Evolutionary conservation across 805 yeast genomes (phyloP), one percentile per base, ranked within the genome.

Genomic region (Phaffomyces thermotolerans): DNA sequence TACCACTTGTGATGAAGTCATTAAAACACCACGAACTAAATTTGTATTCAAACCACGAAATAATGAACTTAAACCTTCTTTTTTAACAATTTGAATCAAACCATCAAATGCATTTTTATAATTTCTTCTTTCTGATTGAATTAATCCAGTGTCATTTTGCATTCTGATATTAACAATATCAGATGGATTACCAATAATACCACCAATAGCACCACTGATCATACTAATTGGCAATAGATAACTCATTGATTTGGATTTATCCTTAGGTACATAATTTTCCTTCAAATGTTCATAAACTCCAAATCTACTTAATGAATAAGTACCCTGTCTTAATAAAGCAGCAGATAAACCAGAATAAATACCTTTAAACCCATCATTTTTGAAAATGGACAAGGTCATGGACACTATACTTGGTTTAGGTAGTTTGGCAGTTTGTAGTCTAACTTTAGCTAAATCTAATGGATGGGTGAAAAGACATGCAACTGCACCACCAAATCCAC

Each of bases 1-100:
- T 5, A 86, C 96, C 43, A 86, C 93, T 60, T 87, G 96, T 3
- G 91, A 81, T 0, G 95, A 90, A 0, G 95, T 87, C 96, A 87
- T 87, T 44, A 87, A 68, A 8, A 86, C 76, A 31, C 95, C 95
- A 59, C 96, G 74, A 2, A 79, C 73, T 51, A 85, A 71, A 58
- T 87, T 87, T 15, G 96, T 95, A 10, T 72, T 74, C 44, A 84
- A 69, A 1, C 96, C 96, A 48, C 90, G 71, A 56, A 83, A 79
- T 42, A 84, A 65, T 1, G 87, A 69, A 8, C 54, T 41, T 2
- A 71, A 53, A 14, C 84, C 83, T 58, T 88, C 96, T 31, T 79
- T 78, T 38, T 59, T 66, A 8, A 66, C 54, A 40, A 88, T 79
- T 51, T 81, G 72, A 41, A 59, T 55, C 27, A 88, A 62, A 14